Percentiles rank a stretch among this genome's conserved stretches.
phyloP scores from a whole-genome alignment of 495 filamentous ascomycete species.

The Xylaria longipes region DNA sequence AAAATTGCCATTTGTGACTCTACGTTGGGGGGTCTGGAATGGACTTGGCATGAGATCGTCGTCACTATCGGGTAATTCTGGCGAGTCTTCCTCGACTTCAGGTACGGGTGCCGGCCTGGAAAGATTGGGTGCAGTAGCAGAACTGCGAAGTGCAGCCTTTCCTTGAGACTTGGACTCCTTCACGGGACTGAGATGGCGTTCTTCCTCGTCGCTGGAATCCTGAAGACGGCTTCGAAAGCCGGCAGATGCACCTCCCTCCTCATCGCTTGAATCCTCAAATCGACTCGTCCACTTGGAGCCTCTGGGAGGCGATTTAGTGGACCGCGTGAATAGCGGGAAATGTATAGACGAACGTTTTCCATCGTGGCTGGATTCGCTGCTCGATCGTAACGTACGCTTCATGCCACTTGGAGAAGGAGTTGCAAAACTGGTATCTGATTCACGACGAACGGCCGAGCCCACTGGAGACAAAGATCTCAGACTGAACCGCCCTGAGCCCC shows the following conservation, averaged over 20 bases:
- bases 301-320: conserved; percentile 29
- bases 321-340: conserved; percentile 37
- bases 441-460: conserved; percentile 38
- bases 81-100: conserved; percentile 48
- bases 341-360: conserved; percentile 36
- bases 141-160: conserved; percentile 31
- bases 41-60: conserved; percentile 37
- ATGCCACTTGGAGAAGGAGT: conserved; percentile 17
- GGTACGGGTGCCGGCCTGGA: conserved; percentile 37
- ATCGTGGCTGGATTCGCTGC: conserved; percentile 34
- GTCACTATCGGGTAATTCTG: conserved; percentile 40
- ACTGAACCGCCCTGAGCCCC: conserved; percentile 45
- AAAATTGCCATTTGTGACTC: neutral
- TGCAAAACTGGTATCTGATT: conserved; percentile 24
- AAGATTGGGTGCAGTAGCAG: conserved; percentile 27
- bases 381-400: conserved; percentile 36
- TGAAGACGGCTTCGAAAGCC: conserved; percentile 74
- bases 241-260: conserved; percentile 57
- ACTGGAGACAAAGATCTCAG: conserved; percentile 48
- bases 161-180: conserved; percentile 25
- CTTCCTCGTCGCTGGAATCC: conserved; percentile 82
- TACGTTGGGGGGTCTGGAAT: conserved; percentile 28
- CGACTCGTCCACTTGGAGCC: conserved; percentile 46
- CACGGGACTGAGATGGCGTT: conserved; percentile 30
- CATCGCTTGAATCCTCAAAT: conserved; percentile 77